Conservation (phyloP, 2,329 filamentous ascomycete genomes). For the Venturia effusa region DNA sequence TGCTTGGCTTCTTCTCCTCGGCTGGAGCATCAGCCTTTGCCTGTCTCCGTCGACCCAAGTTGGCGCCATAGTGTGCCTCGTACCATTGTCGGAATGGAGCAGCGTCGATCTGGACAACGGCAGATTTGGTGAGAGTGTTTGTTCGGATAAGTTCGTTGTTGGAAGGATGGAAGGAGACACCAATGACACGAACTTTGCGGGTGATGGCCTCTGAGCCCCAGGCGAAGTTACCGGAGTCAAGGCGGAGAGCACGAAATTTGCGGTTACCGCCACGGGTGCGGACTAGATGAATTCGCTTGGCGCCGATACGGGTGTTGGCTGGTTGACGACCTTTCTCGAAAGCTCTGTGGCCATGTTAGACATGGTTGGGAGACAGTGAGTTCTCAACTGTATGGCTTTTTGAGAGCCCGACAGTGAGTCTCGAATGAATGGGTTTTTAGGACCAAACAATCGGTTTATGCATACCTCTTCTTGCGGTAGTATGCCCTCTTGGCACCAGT, state of each 20-base stretch:
- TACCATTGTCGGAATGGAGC: constrained; percentile 99
- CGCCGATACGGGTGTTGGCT: constrained; percentile 97
- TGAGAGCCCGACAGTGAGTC: constrained; percentile 23
- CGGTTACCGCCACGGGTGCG: constrained; percentile 97
- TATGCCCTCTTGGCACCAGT: constrained; percentile 78
- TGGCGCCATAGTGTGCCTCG: constrained; percentile 96
- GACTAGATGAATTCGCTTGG: constrained; percentile 93
- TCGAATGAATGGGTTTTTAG: constrained; percentile 57
- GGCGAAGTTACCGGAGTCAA: constrained; percentile 98
- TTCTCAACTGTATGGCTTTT: constrained; percentile 11
- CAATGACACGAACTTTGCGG: constrained; percentile 99
- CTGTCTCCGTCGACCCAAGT: constrained; percentile 83
- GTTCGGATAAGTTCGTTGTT: constrained; percentile 99
- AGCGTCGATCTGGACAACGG: constrained; percentile 97
- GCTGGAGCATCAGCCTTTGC: constrained; percentile 60
- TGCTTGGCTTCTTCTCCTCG: constrained; percentile 76
- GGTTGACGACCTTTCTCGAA: constrained; percentile 99
- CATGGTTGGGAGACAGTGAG: constrained; percentile 7
- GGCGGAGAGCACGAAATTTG: constrained; percentile 98
- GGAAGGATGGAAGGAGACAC: constrained; percentile 91
- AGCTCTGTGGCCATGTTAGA: constrained; percentile 70
- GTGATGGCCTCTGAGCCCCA: constrained; percentile 97
- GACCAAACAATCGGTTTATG: constrained; percentile 47
- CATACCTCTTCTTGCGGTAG: constrained; percentile 48
- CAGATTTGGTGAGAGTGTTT: constrained; percentile 98